These are phyloP conservation scores for Lodderomyces parapsilosis DNA, from an alignment of 1,139 yeast species.

Conservation along the genomic window DNA sequence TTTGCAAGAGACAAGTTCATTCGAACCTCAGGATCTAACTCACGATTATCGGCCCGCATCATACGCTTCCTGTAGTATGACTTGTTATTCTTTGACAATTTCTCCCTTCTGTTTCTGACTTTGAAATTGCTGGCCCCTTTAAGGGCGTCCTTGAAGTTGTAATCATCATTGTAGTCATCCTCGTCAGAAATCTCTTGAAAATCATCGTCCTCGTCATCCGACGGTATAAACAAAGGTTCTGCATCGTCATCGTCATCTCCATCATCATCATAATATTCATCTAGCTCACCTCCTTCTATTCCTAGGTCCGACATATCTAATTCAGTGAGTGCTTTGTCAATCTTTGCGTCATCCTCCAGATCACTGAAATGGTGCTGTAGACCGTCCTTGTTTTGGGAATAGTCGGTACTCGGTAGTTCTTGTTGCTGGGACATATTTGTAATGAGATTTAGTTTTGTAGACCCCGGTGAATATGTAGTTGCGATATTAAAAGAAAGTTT, in stretches of 20 bases:
- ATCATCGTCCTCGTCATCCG: conserved; percentile 13
- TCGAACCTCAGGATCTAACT: conserved; percentile 70
- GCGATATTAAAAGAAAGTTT: neutral
- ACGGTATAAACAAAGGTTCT: conserved; percentile 9
- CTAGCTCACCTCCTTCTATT: neutral
- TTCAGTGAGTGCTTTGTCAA: conserved; percentile 4
- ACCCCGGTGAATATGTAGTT: neutral
- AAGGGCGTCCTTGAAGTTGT: conserved; percentile 58
- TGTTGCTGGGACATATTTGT: neutral
- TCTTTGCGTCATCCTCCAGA: conserved; percentile 2
- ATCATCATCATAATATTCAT: too few relatives aligned
- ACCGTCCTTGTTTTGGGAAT: neutral
- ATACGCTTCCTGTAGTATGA: conserved; percentile 32
- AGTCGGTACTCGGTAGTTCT: conserved; percentile 2
- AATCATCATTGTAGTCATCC: conserved; percentile 44
- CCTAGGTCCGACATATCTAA: conserved; percentile 2
- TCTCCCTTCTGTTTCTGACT: conserved; percentile 42
- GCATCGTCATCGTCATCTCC: conserved; percentile 9
- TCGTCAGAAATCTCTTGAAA: conserved; percentile 13
- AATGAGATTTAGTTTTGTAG: neutral
- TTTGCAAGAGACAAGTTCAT: conserved; percentile 68
- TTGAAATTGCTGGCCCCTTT: conserved; percentile 63
- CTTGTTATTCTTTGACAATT: conserved; percentile 29
- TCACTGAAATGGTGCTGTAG: neutral
- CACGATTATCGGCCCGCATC: conserved; percentile 39